Evolutionary conservation across 2,329 filamentous ascomycete genomes (phyloP).

Genomic region (Ophiostoma perfectum): DNA sequence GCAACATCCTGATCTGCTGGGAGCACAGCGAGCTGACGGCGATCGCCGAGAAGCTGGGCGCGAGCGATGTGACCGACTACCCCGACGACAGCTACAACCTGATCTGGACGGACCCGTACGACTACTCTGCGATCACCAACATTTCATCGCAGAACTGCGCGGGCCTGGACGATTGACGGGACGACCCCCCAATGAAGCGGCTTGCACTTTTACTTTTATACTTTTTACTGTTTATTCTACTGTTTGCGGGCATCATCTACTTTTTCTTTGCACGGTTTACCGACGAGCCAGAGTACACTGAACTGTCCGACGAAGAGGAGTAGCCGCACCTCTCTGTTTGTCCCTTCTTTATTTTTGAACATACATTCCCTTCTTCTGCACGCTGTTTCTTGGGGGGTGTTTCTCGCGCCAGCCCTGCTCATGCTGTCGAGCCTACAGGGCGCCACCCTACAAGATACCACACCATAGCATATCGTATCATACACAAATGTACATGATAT

Average conservation of each 20-base stretch:
- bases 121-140: slow-evolving; percentile 43
- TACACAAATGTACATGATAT: not conserved
- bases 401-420: not conserved
- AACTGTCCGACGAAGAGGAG: slow-evolving; percentile 11
- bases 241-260: not conserved
- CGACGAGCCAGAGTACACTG: slow-evolving; percentile 11
- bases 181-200: not conserved
- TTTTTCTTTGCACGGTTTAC: not conserved
- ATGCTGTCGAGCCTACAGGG: not conserved
- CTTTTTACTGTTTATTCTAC: not conserved
- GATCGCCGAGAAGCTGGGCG: slow-evolving; percentile 49
- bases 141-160: slow-evolving; percentile 49
- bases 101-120: slow-evolving; percentile 52
- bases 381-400: slow-evolving; percentile 12
- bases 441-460: not conserved
- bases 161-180: slow-evolving; percentile 41
- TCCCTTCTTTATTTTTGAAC: not conserved
- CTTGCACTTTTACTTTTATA: not conserved
- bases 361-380: not conserved
- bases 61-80: slow-evolving; percentile 45
- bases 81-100: slow-evolving; percentile 47
- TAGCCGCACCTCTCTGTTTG: not conserved
- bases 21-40: slow-evolving; percentile 46
- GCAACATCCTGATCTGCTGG: slow-evolving; percentile 54
- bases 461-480: not conserved